These are phyloP conservation scores for Colletotrichum filicis DNA, from an alignment of 2,329 filamentous ascomycete species.

Conservation along the genomic window DNA sequence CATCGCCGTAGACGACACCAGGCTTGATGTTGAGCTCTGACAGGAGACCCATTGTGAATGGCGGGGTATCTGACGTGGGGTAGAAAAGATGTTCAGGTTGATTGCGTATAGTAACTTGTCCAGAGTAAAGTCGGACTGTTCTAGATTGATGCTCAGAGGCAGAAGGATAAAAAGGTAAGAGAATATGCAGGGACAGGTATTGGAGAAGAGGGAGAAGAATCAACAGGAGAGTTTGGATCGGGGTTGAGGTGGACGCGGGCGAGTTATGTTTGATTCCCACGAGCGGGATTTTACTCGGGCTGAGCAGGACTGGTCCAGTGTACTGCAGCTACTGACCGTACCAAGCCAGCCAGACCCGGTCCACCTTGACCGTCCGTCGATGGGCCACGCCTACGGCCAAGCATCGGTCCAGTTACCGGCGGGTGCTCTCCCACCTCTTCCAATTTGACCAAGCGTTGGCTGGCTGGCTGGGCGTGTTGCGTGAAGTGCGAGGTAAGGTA, in stretches of 20 bases:
- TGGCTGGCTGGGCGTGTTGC: neutral
- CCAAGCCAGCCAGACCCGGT: conserved; percentile 10
- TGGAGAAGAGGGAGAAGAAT: neutral
- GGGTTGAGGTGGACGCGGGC: conserved; percentile 21
- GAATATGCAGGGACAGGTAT: neutral
- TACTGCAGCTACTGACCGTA: neutral
- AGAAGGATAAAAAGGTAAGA: neutral
- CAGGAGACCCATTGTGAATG: conserved; percentile 44
- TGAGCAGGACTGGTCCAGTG: neutral
- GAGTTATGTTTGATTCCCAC: conserved; percentile 33
- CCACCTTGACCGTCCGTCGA: neutral
- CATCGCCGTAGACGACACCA: conserved; percentile 65
- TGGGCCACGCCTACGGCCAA: neutral
- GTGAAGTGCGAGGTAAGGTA: conserved; percentile 3
- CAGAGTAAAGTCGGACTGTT: neutral
- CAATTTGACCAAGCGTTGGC: neutral
- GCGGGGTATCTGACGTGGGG: conserved; percentile 22
- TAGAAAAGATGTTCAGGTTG: neutral
- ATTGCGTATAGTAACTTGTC: conserved; percentile 13
- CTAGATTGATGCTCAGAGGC: conserved; percentile 1
- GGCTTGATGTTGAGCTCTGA: conserved; percentile 61
- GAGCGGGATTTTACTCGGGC: conserved; percentile 36
- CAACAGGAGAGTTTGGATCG: conserved; percentile 7
- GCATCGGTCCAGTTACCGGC: neutral
- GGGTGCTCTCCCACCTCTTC: neutral